These are phyloP conservation scores for Phoma sp. DNA, from an alignment of 2,329 filamentous ascomycete species.

Conservation along the genomic window DNA sequence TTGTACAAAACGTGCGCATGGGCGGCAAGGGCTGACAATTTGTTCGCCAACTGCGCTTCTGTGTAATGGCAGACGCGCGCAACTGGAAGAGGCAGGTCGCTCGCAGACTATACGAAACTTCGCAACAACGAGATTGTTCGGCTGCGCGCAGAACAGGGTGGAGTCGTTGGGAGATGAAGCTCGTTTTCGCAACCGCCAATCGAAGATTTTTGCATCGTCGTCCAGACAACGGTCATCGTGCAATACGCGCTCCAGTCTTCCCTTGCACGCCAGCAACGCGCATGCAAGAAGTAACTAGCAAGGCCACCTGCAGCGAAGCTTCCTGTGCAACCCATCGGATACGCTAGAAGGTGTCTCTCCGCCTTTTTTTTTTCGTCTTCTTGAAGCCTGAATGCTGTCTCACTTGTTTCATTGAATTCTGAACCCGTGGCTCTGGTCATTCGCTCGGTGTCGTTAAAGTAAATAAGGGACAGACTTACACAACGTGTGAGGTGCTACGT, in stretches of 20 bases:
- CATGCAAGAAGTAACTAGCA: background rate
- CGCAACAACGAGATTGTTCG: slow-evolving; percentile 3
- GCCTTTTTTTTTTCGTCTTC: background rate
- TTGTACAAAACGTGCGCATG: slow-evolving; percentile 8
- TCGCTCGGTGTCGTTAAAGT: background rate
- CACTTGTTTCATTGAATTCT: background rate
- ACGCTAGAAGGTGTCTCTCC: slow-evolving; percentile 8
- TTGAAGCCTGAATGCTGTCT: slow-evolving; percentile 7
- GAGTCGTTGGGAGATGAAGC: slow-evolving; percentile 17
- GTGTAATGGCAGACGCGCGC: slow-evolving; percentile 4
- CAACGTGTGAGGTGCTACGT: no score
- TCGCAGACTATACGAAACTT: background rate
- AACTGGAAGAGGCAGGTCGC: slow-evolving; percentile 11
- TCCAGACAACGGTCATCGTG: background rate
- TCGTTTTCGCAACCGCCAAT: background rate
- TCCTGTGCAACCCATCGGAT: background rate
- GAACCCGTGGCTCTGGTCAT: background rate
- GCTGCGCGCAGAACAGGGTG: slow-evolving; percentile 3
- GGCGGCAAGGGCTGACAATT: slow-evolving; percentile 6
- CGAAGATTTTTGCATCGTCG: background rate
- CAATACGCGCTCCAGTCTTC: background rate
- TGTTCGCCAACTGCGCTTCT: slow-evolving; percentile 6
- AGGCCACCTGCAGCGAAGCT: slow-evolving; percentile 14
- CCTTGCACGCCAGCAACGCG: slow-evolving; percentile 3
- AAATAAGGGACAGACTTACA: background rate